A percentile compares a stretch with the other conserved stretches of the same genome.
phyloP scores from a whole-genome alignment of 768 basidiomycete species.

The Kondoa malvinella region DNA sequence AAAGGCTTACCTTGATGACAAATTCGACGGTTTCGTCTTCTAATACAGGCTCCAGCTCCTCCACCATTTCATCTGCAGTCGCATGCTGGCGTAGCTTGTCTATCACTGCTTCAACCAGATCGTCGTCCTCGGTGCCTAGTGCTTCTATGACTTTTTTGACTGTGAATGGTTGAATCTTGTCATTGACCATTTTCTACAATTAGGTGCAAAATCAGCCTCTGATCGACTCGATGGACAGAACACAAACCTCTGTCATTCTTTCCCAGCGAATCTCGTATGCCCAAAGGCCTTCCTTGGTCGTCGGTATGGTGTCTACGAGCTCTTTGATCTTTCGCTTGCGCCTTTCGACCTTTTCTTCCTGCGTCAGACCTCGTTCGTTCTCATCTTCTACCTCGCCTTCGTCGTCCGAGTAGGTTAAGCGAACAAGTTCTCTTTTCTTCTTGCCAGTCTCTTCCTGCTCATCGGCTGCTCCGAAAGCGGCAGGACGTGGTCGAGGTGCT shows the following conservation, averaged over 20 bases:
- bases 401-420: constrained; percentile 27
- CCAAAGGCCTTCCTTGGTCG: constrained; percentile 22
- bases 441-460: constrained; percentile 25
- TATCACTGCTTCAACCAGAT: constrained; percentile 25
- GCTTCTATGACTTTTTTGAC: constrained; percentile 25
- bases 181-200: constrained; percentile 16
- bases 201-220: not conserved
- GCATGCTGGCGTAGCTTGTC: constrained; percentile 25
- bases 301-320: constrained; percentile 22
- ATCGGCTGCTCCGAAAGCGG: constrained; percentile 78
- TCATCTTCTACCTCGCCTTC: constrained; percentile 16
- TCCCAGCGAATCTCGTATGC: constrained; percentile 23
- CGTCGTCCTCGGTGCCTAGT: constrained; percentile 26
- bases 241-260: constrained; percentile 21
- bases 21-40: constrained; percentile 27
- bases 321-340: constrained; percentile 19
- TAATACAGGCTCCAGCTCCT: constrained; percentile 29
- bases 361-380: constrained; percentile 4
- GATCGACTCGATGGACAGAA: not conserved
- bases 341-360: constrained; percentile 17
- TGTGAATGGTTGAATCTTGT: constrained; percentile 22
- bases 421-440: constrained; percentile 26
- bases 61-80: constrained; percentile 23
- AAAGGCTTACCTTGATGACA: constrained; percentile 19
- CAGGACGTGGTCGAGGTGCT: constrained; percentile 36